Conservation (phyloP, 768 basidiomycete genomes). For the Leucocoprinus sp. region DNA sequence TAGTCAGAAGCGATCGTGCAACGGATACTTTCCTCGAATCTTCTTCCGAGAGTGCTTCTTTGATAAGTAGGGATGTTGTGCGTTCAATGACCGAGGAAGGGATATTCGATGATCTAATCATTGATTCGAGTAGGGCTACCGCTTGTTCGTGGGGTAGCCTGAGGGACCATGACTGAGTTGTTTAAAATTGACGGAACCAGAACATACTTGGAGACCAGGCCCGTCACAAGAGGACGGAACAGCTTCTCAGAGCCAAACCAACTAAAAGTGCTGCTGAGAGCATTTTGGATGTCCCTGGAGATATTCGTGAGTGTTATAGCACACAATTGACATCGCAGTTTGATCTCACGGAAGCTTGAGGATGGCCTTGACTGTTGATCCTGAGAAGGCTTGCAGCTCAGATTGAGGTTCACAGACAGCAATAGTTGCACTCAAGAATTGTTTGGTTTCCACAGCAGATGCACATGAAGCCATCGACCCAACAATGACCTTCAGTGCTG, state of each 20-base stretch:
- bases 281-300: constrained; percentile 37
- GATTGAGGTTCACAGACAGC: constrained; percentile 60
- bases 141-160: constrained; percentile 27
- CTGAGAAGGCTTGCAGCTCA: constrained; percentile 38
- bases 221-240: constrained; percentile 40
- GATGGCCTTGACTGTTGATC: constrained; percentile 32
- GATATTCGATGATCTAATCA: constrained; percentile 26
- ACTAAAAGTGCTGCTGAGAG: constrained; percentile 32
- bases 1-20: constrained; percentile 39
- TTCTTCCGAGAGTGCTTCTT: constrained; percentile 19
- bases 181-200: background rate
- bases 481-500: constrained; percentile 55
- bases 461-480: constrained; percentile 45
- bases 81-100: constrained; percentile 27
- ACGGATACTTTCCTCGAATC: constrained; percentile 13
- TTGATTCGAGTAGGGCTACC: constrained; percentile 26
- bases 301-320: background rate
- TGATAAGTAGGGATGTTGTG: constrained; percentile 22
- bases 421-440: constrained; percentile 58
- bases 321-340: background rate
- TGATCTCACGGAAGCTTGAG: constrained; percentile 41
- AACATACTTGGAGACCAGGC: constrained; percentile 28
- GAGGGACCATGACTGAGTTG: background rate
- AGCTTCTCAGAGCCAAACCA: constrained; percentile 53
- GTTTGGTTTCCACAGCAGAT: constrained; percentile 37